Conservation (phyloP, 371 early-diverging fungal genomes). For the Apophysomyces elegans region DNA sequence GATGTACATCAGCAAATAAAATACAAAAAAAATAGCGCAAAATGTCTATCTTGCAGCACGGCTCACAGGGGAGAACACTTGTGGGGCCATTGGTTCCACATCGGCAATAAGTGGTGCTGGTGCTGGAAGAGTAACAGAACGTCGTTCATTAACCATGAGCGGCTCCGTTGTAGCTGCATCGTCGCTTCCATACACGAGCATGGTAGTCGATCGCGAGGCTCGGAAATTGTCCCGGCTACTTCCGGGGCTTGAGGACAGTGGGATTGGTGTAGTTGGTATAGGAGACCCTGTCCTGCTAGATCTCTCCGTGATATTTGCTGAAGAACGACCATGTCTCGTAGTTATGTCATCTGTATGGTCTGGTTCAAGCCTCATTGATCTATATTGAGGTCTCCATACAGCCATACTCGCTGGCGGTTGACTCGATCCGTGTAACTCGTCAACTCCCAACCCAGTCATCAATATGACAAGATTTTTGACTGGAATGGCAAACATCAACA, state of each 20-base stretch:
- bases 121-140: not conserved
- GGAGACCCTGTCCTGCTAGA: slow-evolving; percentile 1
- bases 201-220: not conserved
- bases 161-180: not conserved
- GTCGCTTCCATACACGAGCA: not conserved
- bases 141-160: not conserved
- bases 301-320: not conserved
- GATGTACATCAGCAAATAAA: slow-evolving; percentile 2
- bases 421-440: slow-evolving; percentile 25
- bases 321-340: slow-evolving; percentile 1
- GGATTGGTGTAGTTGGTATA: not conserved
- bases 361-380: not conserved
- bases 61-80: not conserved
- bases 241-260: not conserved
- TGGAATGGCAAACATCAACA: slow-evolving; percentile 31
- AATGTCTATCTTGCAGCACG: not conserved
- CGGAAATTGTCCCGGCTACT: not conserved
- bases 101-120: not conserved
- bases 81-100: not conserved
- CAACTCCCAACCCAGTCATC: slow-evolving; percentile 26
- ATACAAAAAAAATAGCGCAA: not conserved
- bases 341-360: not conserved
- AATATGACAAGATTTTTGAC: slow-evolving; percentile 33
- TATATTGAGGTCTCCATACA: slow-evolving; percentile 18
- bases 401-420: slow-evolving; percentile 29